Percentiles rank a stretch among this genome's conserved stretches.
These are phyloP conservation scores for Cucumis cinereus DNA, from an alignment of 306 rosid genomes.

Conservation along the genomic window DNA sequence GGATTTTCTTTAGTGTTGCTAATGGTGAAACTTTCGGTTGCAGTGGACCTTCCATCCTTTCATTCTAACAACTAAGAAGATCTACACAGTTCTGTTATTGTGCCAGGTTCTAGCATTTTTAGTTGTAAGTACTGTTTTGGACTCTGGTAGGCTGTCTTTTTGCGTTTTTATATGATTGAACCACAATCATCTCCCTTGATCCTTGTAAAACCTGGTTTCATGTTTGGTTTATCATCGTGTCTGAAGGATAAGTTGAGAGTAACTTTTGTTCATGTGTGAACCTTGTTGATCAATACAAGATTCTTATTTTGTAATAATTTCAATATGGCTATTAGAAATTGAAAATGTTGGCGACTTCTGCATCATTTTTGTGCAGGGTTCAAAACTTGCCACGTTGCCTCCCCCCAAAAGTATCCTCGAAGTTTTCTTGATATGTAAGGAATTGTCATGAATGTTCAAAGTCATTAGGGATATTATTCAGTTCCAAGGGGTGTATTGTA, in stretches of 20 bases:
- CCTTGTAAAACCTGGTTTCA: background rate
- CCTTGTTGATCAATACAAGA: background rate
- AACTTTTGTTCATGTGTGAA: background rate
- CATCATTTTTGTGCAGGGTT: constrained; percentile 36
- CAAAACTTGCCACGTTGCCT: constrained; percentile 31
- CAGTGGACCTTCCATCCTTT: constrained; percentile 54
- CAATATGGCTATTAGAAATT: background rate
- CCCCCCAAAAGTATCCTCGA: constrained; percentile 31
- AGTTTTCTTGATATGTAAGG: constrained; percentile 33
- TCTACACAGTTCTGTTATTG: constrained; percentile 43
- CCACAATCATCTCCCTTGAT: background rate
- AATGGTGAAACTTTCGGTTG: constrained; percentile 12
- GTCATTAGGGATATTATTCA: constrained; percentile 11
- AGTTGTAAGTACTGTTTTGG: constrained; percentile 24
- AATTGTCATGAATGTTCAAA: background rate
- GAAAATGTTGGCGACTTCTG: background rate
- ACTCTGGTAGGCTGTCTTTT: no score
- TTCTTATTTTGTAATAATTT: background rate
- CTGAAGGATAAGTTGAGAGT: background rate
- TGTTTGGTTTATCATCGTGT: background rate
- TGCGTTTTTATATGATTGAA: background rate
- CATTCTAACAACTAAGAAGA: constrained; percentile 31
- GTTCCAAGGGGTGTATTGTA: constrained; percentile 28
- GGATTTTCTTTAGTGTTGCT: background rate
- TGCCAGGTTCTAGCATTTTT: constrained; percentile 42